Base-by-base conservation (phyloP, 2,329 filamentous ascomycete genomes). In the Trichoderma hamatum region DNA sequence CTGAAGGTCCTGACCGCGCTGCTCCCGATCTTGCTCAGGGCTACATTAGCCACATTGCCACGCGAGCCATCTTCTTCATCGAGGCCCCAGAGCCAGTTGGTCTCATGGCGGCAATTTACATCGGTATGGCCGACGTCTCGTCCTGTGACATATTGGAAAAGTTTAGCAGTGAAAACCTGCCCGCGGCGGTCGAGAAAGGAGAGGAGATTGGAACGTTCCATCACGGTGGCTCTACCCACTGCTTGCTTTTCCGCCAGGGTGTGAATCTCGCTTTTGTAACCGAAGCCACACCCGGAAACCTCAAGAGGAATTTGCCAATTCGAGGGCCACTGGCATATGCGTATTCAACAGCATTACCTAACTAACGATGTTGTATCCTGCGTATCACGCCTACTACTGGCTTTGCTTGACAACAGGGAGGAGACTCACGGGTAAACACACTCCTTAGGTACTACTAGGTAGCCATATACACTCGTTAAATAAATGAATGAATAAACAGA, bases 161-260 rank as follows among this genome's bases (percentile, higher is more conserved):
- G 26, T 75, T 74, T 66, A 68, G 21, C 1, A 13, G 14, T 9
- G 24, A 11, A 58, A 70, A 16, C 1, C 5, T 2, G 68, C 74
- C 1, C 7, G 16, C 1, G 0, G 28, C 6, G 10, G 64, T 67
- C 11, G 64, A 67, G 3, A 92, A 92, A 80, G 90, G 90, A 9
- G 86, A 92, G 19, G 80, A 92, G 78, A 81, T 89, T 34, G 90
- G 90, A 36, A 91, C 91, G 89, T 92, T 92, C 79, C 90, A 92
- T 75, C 92, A 89, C 74, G 90, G 90, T 24, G 90, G 90, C 1
- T 88, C 85, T 7, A 87, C 86, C 0, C 86, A 91, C 73, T 90
- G 88, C 72, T 75, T 92, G 71, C 74, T 92, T 1, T 91, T 92
- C 79, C 78, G 85, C 24, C 80, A 83, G 68, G 83, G 80, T 0